Evolutionary conservation across 768 basidiomycete genomes (phyloP), one percentile per base, ranked within the genome.

Genomic region (Cystobasidium ongulense): DNA sequence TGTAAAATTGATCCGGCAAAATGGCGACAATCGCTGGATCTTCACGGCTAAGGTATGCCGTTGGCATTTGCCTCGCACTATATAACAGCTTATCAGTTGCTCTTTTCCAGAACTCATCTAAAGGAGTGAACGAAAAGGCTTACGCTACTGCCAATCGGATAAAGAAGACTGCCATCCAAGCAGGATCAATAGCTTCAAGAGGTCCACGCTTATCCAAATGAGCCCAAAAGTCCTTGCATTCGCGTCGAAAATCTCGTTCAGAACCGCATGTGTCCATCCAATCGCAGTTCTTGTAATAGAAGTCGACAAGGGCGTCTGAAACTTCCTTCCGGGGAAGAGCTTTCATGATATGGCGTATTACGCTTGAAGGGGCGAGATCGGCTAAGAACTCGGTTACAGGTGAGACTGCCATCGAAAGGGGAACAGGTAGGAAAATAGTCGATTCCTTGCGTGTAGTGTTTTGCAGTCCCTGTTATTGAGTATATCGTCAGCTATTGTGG

Each of bases 81-180:
- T 27, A 29, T 15, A 23, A 21, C n/a, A n/a, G n/a, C n/a, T n/a
- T n/a, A n/a, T n/a, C n/a, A n/a, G n/a, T n/a, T n/a, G n/a, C n/a
- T n/a, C n/a, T n/a, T n/a, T n/a, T n/a, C n/a, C n/a, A n/a, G n/a
- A n/a, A n/a, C n/a, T n/a, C n/a, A n/a, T n/a, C n/a, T n/a, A n/a
- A n/a, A n/a, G n/a, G n/a, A n/a, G n/a, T n/a, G n/a, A 39, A 17
- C 17, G 21, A 7, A n/a, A 11, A 27, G 7, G 23, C 63, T 35
- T 64, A 64, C 63, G 63, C 31, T 38, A 41, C 36, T 36, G 70
- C 70, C 7, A 54, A 52, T 8, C 53, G 38, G 50, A 76, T 71
- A 43, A 35, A 57, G 15, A 76, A 33, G 29, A 63, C 50, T 2
- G 75, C 75, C 36, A 76, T 35, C 73, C 73, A 76, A 31, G 70